Percentiles rank a stretch among this genome's conserved stretches.
phyloP scores from a whole-genome alignment of 2,329 filamentous ascomycete genomes.

The Monosporascus sp. region DNA sequence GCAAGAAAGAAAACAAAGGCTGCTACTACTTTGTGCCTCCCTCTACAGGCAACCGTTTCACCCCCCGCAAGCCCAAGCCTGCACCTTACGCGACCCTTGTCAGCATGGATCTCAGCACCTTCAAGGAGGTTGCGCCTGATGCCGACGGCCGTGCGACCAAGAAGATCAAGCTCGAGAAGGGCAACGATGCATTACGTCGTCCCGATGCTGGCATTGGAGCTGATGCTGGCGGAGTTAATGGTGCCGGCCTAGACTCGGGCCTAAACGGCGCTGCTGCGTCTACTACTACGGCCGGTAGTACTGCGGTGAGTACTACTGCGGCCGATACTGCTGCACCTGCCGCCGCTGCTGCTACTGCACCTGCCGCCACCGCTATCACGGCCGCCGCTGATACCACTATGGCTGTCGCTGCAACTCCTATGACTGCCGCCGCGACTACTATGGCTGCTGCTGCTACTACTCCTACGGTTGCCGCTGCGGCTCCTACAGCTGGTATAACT shows the following conservation, averaged over 20 bases:
- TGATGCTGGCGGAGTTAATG: background rate
- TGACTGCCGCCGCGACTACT: background rate
- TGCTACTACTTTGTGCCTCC: conserved; percentile 51
- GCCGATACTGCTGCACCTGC: background rate
- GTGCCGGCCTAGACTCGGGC: background rate
- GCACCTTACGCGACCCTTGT: conserved; percentile 47
- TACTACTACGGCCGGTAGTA: background rate
- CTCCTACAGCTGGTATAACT: background rate
- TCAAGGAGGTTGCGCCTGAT: conserved; percentile 10
- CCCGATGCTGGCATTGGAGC: background rate
- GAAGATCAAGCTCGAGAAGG: conserved; percentile 22
- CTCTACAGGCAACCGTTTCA: conserved; percentile 36
- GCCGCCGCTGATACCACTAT: background rate
- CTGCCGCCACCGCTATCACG: background rate
- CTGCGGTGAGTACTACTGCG: background rate
- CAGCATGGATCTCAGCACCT: conserved; percentile 33
- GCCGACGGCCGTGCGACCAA: conserved; percentile 24
- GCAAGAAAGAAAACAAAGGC: conserved; percentile 47
- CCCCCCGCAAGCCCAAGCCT: conserved; percentile 40
- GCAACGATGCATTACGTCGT: background rate
- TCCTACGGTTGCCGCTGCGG: background rate
- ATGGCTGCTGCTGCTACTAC: background rate
- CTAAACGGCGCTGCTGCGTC: background rate
- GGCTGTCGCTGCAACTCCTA: background rate
- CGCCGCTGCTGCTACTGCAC: background rate